Conservation (phyloP, 208 protist genomes). For the Leishmania aethiopica region DNA sequence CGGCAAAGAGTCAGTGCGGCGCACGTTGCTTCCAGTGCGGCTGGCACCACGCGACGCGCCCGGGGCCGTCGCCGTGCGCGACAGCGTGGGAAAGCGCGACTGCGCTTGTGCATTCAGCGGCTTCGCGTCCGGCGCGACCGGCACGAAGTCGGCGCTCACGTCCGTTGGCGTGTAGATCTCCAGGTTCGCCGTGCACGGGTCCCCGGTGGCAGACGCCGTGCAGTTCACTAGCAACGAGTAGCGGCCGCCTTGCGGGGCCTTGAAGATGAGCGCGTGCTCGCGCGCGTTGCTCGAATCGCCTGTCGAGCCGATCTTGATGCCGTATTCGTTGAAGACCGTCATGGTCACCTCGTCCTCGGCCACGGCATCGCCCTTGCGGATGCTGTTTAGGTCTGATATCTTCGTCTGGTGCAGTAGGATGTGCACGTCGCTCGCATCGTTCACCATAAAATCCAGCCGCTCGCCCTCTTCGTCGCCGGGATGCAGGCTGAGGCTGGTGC, state of each 20-base stretch:
- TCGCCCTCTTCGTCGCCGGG: constrained; percentile 36
- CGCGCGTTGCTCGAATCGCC: constrained; percentile 65
- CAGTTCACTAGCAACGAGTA: constrained; percentile 63
- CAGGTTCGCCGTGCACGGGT: constrained; percentile 47
- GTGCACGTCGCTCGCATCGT: constrained; percentile 78
- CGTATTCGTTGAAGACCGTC: constrained; percentile 73
- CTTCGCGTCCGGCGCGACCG: constrained; percentile 59
- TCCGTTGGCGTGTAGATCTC: constrained; percentile 64
- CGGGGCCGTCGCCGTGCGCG: constrained; percentile 56
- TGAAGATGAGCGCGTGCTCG: constrained; percentile 80
- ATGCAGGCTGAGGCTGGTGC: constrained; percentile 32
- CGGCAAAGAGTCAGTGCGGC: constrained; percentile 58
- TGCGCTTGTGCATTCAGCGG: constrained; percentile 47
- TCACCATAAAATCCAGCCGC: constrained; percentile 70
- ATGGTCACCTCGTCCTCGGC: constrained; percentile 62
- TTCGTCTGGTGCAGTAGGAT: constrained; percentile 76
- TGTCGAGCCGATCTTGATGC: constrained; percentile 62
- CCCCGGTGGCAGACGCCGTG: constrained; percentile 26
- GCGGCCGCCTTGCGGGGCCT: constrained; percentile 61
- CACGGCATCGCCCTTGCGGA: constrained; percentile 55
- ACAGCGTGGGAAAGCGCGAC: constrained; percentile 61
- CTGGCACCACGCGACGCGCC: constrained; percentile 43
- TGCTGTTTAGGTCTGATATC: constrained; percentile 36
- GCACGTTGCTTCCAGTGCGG: constrained; percentile 38
- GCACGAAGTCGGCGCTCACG: constrained; percentile 53